Base-by-base conservation (phyloP, 805 yeast genomes). In the Nakazawaea holstii region DNA sequence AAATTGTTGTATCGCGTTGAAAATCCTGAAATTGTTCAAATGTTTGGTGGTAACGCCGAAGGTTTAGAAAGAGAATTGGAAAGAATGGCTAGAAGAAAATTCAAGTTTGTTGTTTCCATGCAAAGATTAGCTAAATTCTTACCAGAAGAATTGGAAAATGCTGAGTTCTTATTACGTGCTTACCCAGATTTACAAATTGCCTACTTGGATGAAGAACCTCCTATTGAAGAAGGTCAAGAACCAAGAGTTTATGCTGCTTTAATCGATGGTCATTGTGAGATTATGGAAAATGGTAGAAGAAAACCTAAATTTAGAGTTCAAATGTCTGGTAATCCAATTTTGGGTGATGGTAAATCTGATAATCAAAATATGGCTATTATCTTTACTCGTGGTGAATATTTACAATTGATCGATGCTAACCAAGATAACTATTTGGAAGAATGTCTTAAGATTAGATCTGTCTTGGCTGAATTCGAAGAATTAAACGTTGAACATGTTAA, bases 31-130 rank as follows among this genome's bases (percentile, higher is more conserved):
- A 82, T 89, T 65, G 95, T 91, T 52, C 97, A 94, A 75, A 89
- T 91, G 90, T 92, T 91, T 65, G 98, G 97, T 58, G 98, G 98
- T 59, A 95, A 92, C 66, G 95, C 97, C 51, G 98, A 92, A 72
- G 95, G 96, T 59, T 77, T 79, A 59, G 98, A 94, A 74, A 81
- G 90, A 69, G 98, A 95, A 67, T 81, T 92, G 56, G 97, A 92
- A 70, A 81, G 79, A 59, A 83, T 87, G 87, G 90, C 95, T 11
- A 75, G 84, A 68, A 77, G 95, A 65, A 88, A 88, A 65, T 88
- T 88, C 72, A 80, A 80, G 59, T 77, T 87, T 55, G 73, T 87
- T 55, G 90, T 87, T 49, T 83, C 95, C 27, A 87, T 88, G 95
- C 96, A 88, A 73, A 77, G 91, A 69, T 77, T 84, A 61, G 74